Conservation (phyloP, 495 filamentous ascomycete species). For the Xylaria flabelliformis region DNA sequence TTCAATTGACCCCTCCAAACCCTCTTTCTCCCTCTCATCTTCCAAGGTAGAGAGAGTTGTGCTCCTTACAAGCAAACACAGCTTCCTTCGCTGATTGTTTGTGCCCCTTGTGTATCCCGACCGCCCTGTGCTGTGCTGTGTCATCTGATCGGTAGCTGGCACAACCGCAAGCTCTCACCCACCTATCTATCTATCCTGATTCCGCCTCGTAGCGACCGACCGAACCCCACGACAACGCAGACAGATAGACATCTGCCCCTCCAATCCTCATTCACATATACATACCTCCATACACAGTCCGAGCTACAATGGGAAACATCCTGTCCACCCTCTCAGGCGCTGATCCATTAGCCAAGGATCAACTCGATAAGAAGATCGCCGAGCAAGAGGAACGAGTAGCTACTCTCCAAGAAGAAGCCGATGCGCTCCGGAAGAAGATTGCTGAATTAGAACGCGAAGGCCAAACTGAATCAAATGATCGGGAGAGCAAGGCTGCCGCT, state of each 20-base stretch:
- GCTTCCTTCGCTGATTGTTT: not conserved
- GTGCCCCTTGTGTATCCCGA: not conserved
- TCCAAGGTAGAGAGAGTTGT: not conserved
- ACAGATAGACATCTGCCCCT: not conserved
- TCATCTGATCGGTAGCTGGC: not conserved
- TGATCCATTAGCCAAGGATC: conserved; percentile 29
- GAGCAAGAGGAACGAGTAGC: conserved; percentile 21
- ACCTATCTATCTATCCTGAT: not conserved
- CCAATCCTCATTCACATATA: not conserved
- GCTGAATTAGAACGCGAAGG: conserved; percentile 15
- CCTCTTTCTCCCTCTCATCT: not conserved
- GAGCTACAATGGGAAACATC: conserved; percentile 30
- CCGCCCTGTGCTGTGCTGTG: not conserved
- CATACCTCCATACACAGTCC: not conserved
- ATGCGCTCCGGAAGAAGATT: conserved; percentile 26
- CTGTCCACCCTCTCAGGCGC: conserved; percentile 30
- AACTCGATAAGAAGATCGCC: conserved; percentile 21
- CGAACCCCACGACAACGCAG: not conserved
- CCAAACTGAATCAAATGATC: not conserved
- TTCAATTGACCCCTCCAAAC: conserved; percentile 7
- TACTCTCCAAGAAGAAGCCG: conserved; percentile 26
- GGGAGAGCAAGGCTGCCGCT: conserved; percentile 18
- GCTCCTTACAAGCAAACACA: not conserved
- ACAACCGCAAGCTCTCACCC: not conserved
- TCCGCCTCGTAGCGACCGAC: not conserved